phyloP scores from a whole-genome alignment of 169 alveolate genomes.

The Cryptosporidium ubiquitum region DNA sequence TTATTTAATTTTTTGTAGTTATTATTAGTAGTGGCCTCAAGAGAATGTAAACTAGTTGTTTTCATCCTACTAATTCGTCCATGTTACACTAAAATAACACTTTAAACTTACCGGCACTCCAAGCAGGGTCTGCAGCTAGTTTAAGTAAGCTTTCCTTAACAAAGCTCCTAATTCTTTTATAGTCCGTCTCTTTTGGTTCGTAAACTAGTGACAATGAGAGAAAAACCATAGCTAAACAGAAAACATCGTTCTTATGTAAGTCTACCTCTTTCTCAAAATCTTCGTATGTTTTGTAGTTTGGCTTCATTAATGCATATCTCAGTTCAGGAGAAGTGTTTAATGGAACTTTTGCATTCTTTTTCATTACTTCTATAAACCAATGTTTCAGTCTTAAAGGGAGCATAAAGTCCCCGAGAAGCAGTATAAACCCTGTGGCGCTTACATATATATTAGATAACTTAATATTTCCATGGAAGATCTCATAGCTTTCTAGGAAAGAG shows the following conservation, averaged over 20 bases:
- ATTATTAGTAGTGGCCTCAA: not conserved
- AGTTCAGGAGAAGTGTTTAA: conserved; percentile 37
- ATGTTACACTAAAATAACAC: not conserved
- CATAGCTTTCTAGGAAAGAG: conserved; percentile 51
- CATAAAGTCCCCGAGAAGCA: conserved; percentile 70
- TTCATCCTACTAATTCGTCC: not conserved
- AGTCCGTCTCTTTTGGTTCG: conserved; percentile 41
- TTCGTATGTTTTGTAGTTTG: conserved; percentile 55
- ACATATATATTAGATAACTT: conserved; percentile 54
- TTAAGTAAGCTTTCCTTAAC: conserved; percentile 31
- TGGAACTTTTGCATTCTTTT: conserved; percentile 62
- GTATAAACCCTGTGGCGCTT: conserved; percentile 54
- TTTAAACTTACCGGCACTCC: conserved; percentile 67
- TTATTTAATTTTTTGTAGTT: not conserved
- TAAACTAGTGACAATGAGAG: conserved; percentile 34
- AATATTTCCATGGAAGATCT: conserved; percentile 56
- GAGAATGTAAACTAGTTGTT: not conserved
- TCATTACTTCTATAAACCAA: conserved; percentile 54
- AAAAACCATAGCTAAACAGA: conserved; percentile 62
- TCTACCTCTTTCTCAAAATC: conserved; percentile 63
- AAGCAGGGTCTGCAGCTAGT: conserved; percentile 35
- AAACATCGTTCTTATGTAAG: conserved; percentile 53
- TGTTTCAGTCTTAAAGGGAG: conserved; percentile 40
- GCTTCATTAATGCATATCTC: conserved; percentile 5
- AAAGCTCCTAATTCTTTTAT: not conserved